A percentile compares a stretch with the other conserved stretches of the same genome.
Evolutionary conservation across 345 rosid species (phyloP).

Genomic region (Cardamine resedifolia): DNA sequence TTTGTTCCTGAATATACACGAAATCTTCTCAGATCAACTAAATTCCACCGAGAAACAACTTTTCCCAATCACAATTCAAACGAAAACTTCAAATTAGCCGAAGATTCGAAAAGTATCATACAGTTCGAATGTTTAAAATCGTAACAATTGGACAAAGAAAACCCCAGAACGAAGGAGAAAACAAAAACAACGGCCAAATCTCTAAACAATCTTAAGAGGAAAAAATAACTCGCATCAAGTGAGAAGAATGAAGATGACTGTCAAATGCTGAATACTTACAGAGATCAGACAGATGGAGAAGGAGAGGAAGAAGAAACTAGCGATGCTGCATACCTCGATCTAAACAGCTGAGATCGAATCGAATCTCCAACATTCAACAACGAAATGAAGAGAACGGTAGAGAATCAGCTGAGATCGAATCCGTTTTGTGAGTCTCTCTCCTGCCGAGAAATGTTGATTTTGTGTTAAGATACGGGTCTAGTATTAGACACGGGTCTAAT

Average conservation of each 20-base stretch:
- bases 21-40: neutral
- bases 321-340: conserved; percentile 81
- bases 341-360: conserved; percentile 29
- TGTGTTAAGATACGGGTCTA: too few species aligned
- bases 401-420: too few species aligned
- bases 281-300: neutral
- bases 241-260: neutral
- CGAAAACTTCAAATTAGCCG: neutral
- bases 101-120: neutral
- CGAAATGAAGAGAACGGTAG: neutral
- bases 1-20: neutral
- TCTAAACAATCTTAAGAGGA: neutral
- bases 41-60: neutral
- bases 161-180: neutral
- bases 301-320: neutral
- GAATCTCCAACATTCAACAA: conserved; percentile 11
- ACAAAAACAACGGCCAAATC: neutral
- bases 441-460: too few species aligned
- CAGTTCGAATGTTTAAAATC: too few species aligned
- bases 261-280: conserved; percentile 16
- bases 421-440: too few species aligned
- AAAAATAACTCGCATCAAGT: neutral
- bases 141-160: neutral
- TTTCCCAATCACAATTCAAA: conserved; percentile 9
- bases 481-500: too few species aligned